Evolutionary conservation across 768 basidiomycete species (phyloP).

Genomic region (Sporobolomyces pararoseus): DNA sequence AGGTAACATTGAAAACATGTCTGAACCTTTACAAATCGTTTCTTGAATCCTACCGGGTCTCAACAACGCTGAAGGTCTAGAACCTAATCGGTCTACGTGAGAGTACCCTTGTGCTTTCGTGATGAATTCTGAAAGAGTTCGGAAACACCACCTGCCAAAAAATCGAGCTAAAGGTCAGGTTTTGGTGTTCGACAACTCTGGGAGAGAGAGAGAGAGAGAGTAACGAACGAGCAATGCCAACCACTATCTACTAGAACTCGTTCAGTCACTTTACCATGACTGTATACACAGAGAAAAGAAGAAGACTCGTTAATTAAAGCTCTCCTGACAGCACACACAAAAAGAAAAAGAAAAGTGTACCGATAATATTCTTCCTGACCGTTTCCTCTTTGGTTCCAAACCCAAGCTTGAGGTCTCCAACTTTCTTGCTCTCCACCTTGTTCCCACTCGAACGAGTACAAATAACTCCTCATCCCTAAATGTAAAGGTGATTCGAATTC

Average conservation of each 20-base stretch:
- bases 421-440: slow-evolving; percentile 53
- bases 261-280: slow-evolving; percentile 38
- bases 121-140: slow-evolving; percentile 59
- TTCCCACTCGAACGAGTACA: slow-evolving; percentile 64
- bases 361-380: slow-evolving; percentile 48
- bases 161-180: background rate
- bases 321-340: too few species aligned
- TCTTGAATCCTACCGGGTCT: slow-evolving; percentile 58
- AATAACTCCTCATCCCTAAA: slow-evolving; percentile 60
- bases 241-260: slow-evolving; percentile 61
- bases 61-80: slow-evolving; percentile 53
- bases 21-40: slow-evolving; percentile 60
- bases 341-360: slow-evolving; percentile 54
- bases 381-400: slow-evolving; percentile 58
- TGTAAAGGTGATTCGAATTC: slow-evolving; percentile 59
- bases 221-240: slow-evolving; percentile 57
- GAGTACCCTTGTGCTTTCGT: slow-evolving; percentile 58
- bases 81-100: slow-evolving; percentile 61
- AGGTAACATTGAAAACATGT: slow-evolving; percentile 65
- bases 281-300: background rate
- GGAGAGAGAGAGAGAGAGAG: background rate
- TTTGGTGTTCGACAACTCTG: background rate
- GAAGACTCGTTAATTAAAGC: background rate
- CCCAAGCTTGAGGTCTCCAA: slow-evolving; percentile 58
- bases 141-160: slow-evolving; percentile 60